Conservation (phyloP, 2,329 filamentous ascomycete genomes). For the Colletotrichum orbiculare region DNA sequence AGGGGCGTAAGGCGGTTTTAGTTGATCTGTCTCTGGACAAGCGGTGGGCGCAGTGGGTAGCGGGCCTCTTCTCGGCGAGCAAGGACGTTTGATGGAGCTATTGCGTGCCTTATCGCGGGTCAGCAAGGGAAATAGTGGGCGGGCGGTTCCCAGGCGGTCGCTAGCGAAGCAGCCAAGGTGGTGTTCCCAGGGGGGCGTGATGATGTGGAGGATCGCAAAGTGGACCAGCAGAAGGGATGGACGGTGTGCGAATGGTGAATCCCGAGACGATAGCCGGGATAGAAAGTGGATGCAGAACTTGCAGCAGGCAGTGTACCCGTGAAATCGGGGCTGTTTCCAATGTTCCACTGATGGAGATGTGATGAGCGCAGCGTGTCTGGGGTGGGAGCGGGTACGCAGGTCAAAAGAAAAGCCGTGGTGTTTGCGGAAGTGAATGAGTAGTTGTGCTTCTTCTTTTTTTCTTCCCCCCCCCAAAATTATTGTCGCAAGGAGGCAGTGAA, state of each 20-base stretch:
- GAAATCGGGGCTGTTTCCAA: conserved; percentile 25
- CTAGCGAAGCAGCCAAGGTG: conserved; percentile 35
- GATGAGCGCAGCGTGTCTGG: conserved; percentile 4
- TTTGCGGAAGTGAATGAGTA: conserved; percentile 1
- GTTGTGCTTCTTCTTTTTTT: conserved; percentile 5
- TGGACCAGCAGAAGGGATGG: conserved; percentile 32
- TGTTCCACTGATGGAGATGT: conserved; percentile 28
- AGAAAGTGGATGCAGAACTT: conserved; percentile 31
- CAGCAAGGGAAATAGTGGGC: conserved; percentile 37
- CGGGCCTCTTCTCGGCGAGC: conserved; percentile 32
- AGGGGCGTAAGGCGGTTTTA: conserved; percentile 46
- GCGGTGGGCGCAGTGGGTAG: conserved; percentile 26
- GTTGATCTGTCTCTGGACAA: conserved; percentile 42
- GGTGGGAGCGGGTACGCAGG: background rate
- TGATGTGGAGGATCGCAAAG: conserved; percentile 20
- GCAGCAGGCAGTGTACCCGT: conserved; percentile 25
- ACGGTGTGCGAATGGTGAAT: conserved; percentile 31
- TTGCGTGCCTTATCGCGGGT: conserved; percentile 38
- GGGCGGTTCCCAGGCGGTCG: conserved; percentile 28
- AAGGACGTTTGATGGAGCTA: conserved; percentile 35
- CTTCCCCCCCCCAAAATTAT: background rate
- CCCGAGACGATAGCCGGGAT: conserved; percentile 23
- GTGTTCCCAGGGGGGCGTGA: conserved; percentile 32
- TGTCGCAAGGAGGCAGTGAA: conserved; percentile 39
- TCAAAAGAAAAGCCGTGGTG: conserved; percentile 1